Base-by-base conservation (phyloP, 2,329 filamentous ascomycete species). In the Pleomassaria siparia region DNA sequence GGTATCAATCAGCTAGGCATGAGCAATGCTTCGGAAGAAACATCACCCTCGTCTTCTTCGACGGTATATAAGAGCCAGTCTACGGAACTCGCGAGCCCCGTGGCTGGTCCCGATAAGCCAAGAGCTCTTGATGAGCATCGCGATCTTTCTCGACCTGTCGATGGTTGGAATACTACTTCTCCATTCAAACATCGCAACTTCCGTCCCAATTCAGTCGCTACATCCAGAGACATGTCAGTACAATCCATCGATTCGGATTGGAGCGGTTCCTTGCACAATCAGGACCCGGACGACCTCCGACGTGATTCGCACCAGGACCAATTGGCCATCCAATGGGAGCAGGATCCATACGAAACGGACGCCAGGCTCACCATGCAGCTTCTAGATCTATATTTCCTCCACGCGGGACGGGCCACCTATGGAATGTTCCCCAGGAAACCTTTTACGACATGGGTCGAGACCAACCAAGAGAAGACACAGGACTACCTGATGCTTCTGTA, bases 401-500 rank as follows among this genome's bases (percentile, higher is more conserved):
- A 81, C 51, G 71, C 81, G 41, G 81, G 83, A 51, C 75, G 76
- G 47, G 75, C 75, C 4, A 74, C 77, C 10, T 82, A 80, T 55
- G 73, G 74, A 50, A 78, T 85, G 53, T 81, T 84, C 48, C 81
- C 82, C 2, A 72, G 74, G 28, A 64, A 71, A 30, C 71, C 75
- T 9, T 85, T 86, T 54, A 67, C 75, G 21, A 59, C 70, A 18
- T 86, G 83, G 83, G 67, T 81, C 26, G 72, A 73, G 41, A 74
- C 71, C 12, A 69, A 64, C 29, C 63, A 59, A n/a, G 67, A 74
- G 10, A 83, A 81, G 56, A 76, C 73, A 12, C 65, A 71, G 16
- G 75, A 80, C 32, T 82, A 85, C 58, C 72, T 79, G 32, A 82
- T 84, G 78, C 70, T 85, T 3, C 68, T 86, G 9, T 84, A 86